These are phyloP conservation scores for Sanguinoderma infundibulare DNA, from an alignment of 1,284 basidiomycete species.

Conservation along the genomic window DNA sequence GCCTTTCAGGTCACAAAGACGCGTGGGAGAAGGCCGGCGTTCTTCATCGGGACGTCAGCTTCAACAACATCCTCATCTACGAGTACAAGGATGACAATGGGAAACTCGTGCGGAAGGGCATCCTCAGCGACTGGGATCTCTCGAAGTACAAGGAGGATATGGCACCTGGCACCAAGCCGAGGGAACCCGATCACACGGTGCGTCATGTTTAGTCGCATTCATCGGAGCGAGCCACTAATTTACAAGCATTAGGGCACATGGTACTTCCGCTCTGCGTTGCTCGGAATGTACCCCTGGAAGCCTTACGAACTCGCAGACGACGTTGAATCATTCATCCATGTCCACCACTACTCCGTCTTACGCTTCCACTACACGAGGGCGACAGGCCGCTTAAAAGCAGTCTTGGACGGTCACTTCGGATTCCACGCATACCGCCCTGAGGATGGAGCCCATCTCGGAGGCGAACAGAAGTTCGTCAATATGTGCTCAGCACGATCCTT, in stretches of 20 bases:
- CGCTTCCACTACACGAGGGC: conserved; percentile 5
- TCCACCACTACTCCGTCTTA: conserved; percentile 7
- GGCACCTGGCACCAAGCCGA: background rate
- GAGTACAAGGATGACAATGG: background rate
- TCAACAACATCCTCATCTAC: conserved; percentile 20
- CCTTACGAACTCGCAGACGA: conserved; percentile 19
- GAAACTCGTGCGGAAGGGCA: background rate
- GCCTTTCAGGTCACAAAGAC: conserved; percentile 12
- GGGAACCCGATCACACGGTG: background rate
- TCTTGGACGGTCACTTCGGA: background rate
- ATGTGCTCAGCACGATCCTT: background rate
- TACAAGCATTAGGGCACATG: conserved; percentile 16
- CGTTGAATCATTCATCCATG: conserved; percentile 22
- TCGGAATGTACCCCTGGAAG: conserved; percentile 12
- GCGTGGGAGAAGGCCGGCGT: conserved; percentile 15
- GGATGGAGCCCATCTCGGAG: background rate
- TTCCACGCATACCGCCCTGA: too few species aligned
- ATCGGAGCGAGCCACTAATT: background rate
- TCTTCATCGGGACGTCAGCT: conserved; percentile 26
- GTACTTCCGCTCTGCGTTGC: conserved; percentile 18
- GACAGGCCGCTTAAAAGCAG: background rate
- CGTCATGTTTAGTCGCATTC: background rate
- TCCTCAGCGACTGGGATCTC: conserved; percentile 26
- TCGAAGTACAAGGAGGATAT: conserved; percentile 4
- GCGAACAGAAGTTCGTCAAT: background rate